Evolutionary conservation across 331 rosid genomes (phyloP), one percentile per base, ranked within the genome.

Genomic region (Quercus phellos): DNA sequence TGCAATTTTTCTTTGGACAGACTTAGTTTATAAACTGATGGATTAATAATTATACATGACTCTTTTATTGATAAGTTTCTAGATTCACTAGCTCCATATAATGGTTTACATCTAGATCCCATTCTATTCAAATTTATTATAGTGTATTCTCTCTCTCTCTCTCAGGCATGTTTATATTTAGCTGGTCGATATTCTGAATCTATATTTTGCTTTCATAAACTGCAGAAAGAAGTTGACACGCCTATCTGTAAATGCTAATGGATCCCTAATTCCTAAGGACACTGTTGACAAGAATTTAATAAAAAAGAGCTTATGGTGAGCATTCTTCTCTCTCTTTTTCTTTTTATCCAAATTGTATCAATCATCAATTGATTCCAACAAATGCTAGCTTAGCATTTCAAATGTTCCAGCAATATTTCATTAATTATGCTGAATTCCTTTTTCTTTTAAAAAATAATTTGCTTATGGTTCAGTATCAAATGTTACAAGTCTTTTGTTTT

Each of bases 171-270:
- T 70, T 55, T 16, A 34, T 17, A 55, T 75, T 67, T 51, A 70
- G 30, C 50, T 63, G 68, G 10, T 72, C 42, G 1, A 4, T 66
- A 16, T 55, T 13, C 77, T 75, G 60, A 85, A 29, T 56, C 64
- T 53, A 38, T 38, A 56, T 43, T 53, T 60, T 74, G 46, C 38
- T 75, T 72, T 68, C 74, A 56, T 72, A 32, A 72, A 81, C 74
- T 88, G 83, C 95, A 94, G 98, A 81, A 89, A 94, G 88, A 94
- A 92, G 88, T 84, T 89, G 83, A 84, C 91, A 2, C 90, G 92
- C 70, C 79, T 94, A 74, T 90, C 94, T 30, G 95, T 92, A 70
- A 88, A 86, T 90, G 98, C 98, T 55, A 89, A 88, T 68, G 97
- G 95, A 63, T 85, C 96, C 51, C 77, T 88, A 72, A 70, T 85